Evolutionary conservation across 441 rosid species (phyloP), one percentile per base, ranked within the genome.

Genomic region (Populus trichocarpa): DNA sequence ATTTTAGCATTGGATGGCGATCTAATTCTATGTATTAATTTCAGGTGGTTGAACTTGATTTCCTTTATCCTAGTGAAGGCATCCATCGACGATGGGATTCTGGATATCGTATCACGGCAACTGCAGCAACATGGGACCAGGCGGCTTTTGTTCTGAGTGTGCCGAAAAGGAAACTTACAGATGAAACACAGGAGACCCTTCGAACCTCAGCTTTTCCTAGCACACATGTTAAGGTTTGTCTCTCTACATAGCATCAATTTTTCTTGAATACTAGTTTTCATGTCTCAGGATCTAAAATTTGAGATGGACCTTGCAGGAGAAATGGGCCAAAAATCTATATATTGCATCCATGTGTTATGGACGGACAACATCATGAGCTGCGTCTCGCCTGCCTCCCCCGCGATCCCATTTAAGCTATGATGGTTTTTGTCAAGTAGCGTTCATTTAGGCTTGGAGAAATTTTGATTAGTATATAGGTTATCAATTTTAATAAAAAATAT

Each of bases 41-140:
- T 50, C 59, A 50, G 59, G 59, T 50, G 59, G 59, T 50, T 16
- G 59, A 50, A 1, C 59, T 50, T 5, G 65, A 61, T 61, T 61
- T 61, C 65, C 92, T 61, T 3, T 61, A 61, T 61, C 65, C 65
- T 9, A 93, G 98, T 0, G 98, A 93, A 70, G 97, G 97, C 28
- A 64, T 64, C 12, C 98, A 93, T 71, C 83, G 88, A 71, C 84
- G 96, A 23, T 91, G 91, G 92, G 91, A 88, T 26, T 67, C 18
- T 42, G 91, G 90, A 35, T 92, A 85, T 68, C 92, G 97, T 9
- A 90, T 93, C 71, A 92, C 98, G 38, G 86, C 98, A 32, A 89
- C 91, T 50, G 98, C 97, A 67, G 98, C 95, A 69, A 93, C 93
- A 13, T 82, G 77, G 72, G 98, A 93, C 68, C 98, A 93, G 81